Conservation (phyloP, 176 grass and related monocot genomes). For the Pharus latifolius region DNA sequence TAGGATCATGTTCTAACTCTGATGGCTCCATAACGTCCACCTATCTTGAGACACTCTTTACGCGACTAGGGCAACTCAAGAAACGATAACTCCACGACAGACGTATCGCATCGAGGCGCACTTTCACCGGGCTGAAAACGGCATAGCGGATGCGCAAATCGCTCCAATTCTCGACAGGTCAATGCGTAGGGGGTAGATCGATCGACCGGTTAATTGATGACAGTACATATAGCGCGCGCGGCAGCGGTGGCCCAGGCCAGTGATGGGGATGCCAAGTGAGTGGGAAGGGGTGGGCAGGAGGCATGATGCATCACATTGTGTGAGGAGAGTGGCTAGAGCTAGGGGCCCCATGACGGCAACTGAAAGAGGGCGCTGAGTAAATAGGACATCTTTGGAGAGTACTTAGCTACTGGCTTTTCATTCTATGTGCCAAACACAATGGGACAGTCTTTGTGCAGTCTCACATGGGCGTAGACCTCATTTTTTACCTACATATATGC, state of each 20-base stretch:
- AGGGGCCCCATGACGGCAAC: conserved; percentile 26
- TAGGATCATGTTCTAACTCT: not conserved
- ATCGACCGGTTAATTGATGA: not conserved
- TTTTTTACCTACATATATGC: not conserved
- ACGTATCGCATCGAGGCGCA: not conserved
- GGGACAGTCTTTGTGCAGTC: conserved; percentile 4
- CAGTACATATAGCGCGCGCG: not conserved
- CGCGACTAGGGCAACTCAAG: not conserved
- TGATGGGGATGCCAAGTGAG: not conserved
- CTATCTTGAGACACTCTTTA: not conserved
- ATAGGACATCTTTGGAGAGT: conserved; percentile 9
- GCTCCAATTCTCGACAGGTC: not conserved
- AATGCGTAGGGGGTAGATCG: not conserved
- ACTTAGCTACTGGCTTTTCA: conserved; percentile 10
- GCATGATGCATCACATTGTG: conserved; percentile 21
- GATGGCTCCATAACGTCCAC: conserved; percentile 9
- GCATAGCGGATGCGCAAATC: not conserved
- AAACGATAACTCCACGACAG: not conserved
- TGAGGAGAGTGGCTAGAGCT: not conserved
- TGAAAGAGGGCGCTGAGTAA: conserved; percentile 12
- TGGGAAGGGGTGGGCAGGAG: not conserved
- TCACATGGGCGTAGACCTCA: conserved; percentile 1
- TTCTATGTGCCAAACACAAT: conserved; percentile 6
- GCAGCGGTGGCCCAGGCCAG: not conserved
- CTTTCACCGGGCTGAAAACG: not conserved